Base-by-base conservation (phyloP, 148 eudicot species). In the Euryodendron excelsum region DNA sequence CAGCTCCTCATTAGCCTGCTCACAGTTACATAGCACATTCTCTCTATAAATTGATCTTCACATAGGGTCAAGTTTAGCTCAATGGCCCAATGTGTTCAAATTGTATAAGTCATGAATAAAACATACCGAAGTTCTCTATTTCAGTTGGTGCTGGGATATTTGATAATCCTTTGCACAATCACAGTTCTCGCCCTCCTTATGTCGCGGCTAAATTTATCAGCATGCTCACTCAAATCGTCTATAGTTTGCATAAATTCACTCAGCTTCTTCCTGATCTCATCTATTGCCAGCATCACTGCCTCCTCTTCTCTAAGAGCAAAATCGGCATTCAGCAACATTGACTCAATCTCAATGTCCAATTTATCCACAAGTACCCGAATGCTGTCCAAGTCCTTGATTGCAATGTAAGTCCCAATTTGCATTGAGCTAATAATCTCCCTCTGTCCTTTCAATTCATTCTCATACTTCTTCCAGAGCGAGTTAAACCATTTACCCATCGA, bases 401-500 rank as follows among this genome's bases (percentile, higher is more conserved):
- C 83, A 52, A 90, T 55, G 28, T 77, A 93, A 60, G 83, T 91
- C 76, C 89, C 91, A 47, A 88, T 67, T 41, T 90, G 81, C 93
- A 95, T 86, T 0, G 85, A 62, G 30, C 75, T 68, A 10, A 89
- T 53, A 30, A 93, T 69, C 64, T 90, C 93, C 83, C 73, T 78
- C 63, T 93, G 86, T 34, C 71, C 87, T 80, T 69, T 89, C 64
- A 90, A 66, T 50, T 88, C 93, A 13, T 55, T 84, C 79, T 90
- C 94, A 55, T 80, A 91, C 80, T 91, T 91, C 31, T 79, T 88
- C 97, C 97, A 89, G 11, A 93, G 72, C 2, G 94, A 85, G 72
- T 89, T 90, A 47, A 95, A 53, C 99, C 99, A 93, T 28, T 77
- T 90, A 80, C 99, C 99, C 81, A 93, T 84, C 0, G 93, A 86